Evolutionary conservation across 2,329 filamentous ascomycete genomes (phyloP), one percentile per base, ranked within the genome.

Genomic region (Pseudogymnoascus sp.): DNA sequence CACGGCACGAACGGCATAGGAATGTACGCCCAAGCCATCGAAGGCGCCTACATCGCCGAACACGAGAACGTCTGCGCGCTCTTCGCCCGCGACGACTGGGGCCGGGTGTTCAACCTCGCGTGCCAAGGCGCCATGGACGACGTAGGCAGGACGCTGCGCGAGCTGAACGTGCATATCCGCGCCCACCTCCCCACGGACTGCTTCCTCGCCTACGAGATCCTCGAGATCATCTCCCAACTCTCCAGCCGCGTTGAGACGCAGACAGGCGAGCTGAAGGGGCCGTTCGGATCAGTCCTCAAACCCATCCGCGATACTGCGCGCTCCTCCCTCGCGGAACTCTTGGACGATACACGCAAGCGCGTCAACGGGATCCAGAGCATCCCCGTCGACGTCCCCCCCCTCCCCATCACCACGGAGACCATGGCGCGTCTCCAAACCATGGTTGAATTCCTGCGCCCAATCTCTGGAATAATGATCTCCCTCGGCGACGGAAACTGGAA

Each of bases 271-370:
- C 81, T 97, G 64, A 96, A 96, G 73, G 80, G 84, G 31, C 84
- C 91, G 5, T 84, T 99, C 61, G 87, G 90, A 4, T 91, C 95
- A 62, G 90, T 91, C 7, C 78, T 97, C 12, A 92, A 94, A 69
- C 94, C 94, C 0, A 84, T 97, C 10, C 86, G 92, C 18, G 93
- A 97, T 73, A 97, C 93, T 0, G 93, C 91, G 40, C 97, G 97
- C 73, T 82, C 84, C 1, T 96, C 93, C 0, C 80, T 99, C 14
- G 83, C 85, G 8, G 91, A 93, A 70, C 79, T 99, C 21, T 78
- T 97, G 1, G 91, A 94, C 31, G 92, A 97, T 68, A 91, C 88
- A 14, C 87, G 87, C 69, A 85, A 86, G 42, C 89, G 84, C 67
- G 84, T 91, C 31, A 80, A 80, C 63, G 78, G 76, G 25, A 78